These are phyloP conservation scores for Plasmopara viticola DNA, from an alignment of 352 stramenopile genomes.

Conservation along the genomic window DNA sequence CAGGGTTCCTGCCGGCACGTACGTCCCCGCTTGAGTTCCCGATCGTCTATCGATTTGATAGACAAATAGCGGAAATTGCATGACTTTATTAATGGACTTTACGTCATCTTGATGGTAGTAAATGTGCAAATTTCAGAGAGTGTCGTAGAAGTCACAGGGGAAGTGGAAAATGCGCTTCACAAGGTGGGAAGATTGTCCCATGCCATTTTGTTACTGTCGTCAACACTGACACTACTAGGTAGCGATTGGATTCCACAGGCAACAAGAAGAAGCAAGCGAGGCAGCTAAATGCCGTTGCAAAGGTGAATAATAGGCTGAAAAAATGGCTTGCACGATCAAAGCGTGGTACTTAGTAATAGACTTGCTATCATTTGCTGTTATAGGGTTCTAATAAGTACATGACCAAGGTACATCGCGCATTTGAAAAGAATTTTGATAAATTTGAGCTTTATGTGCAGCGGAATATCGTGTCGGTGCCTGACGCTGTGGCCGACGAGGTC, in stretches of 20 bases:
- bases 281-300: constrained; percentile 54
- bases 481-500: constrained; percentile 37
- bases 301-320: constrained; percentile 26
- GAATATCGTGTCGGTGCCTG: constrained; percentile 64
- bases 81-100: too few species aligned
- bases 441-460: constrained; percentile 73
- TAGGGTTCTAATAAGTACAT: constrained; percentile 62
- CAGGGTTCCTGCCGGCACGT: constrained; percentile 51
- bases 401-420: constrained; percentile 44
- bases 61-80: background rate
- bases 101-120: constrained; percentile 19
- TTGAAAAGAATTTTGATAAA: constrained; percentile 82
- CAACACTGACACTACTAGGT: too few species aligned
- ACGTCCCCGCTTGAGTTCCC: constrained; percentile 9
- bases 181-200: constrained; percentile 26
- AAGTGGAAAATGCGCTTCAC: constrained; percentile 65
- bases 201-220: too few species aligned
- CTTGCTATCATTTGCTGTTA: constrained; percentile 2
- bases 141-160: constrained; percentile 44
- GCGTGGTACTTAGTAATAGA: constrained; percentile 3
- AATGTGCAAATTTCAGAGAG: constrained; percentile 39
- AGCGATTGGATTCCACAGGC: constrained; percentile 39
- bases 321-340: background rate
- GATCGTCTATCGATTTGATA: background rate
- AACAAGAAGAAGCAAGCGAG: constrained; percentile 57